Base-by-base conservation (phyloP, 345 rosid genomes). In the Capsella bursapastoris region DNA sequence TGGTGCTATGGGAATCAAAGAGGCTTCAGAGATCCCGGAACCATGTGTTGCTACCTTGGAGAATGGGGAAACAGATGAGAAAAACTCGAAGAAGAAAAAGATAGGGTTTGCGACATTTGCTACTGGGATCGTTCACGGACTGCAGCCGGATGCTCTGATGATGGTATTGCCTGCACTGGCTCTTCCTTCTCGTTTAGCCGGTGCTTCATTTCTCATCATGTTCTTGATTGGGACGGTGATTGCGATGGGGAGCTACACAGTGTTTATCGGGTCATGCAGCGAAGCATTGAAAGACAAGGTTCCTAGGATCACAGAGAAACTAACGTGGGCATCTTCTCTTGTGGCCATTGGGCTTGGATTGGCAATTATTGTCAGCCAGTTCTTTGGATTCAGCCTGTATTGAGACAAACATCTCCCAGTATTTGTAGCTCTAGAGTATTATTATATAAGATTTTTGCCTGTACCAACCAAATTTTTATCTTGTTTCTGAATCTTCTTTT, bases 161-260 rank as follows among this genome's bases (percentile, higher is more conserved):
- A 95, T 95, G 91, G 89, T 95, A 37, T 81, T 95, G 77, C 97
- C 99, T 4, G 97, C 99, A 18, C 87, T 95, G 2, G 99, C 99
- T 22, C 83, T 95, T 78, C 99, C 99, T 71, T 95, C 99, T 37
- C 88, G 97, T 6, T 10, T 89, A 50, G 97, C 96, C 0, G 96
- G 99, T 45, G 96, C 96, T 58, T 97, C 96, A 4, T 95, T 92
- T 84, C 89, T 94, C 13, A 34, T 81, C 22, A 94, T 94, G 97
- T 94, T 94, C 84, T 80, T 94, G 73, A 37, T 90, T 15, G 99
- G 97, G 55, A 94, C 98, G 1, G 98, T 94, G 25, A 76, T 94
- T 56, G 89, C 98, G 10, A 94, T 94, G 98, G 98, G 98, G 48
- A 90, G 96, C 84, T 94, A 94, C 76, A 92, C 98, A 0, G 98